Evolutionary conservation across 2,329 filamentous ascomycete species (phyloP).

Genomic region (Penicillium sp.): DNA sequence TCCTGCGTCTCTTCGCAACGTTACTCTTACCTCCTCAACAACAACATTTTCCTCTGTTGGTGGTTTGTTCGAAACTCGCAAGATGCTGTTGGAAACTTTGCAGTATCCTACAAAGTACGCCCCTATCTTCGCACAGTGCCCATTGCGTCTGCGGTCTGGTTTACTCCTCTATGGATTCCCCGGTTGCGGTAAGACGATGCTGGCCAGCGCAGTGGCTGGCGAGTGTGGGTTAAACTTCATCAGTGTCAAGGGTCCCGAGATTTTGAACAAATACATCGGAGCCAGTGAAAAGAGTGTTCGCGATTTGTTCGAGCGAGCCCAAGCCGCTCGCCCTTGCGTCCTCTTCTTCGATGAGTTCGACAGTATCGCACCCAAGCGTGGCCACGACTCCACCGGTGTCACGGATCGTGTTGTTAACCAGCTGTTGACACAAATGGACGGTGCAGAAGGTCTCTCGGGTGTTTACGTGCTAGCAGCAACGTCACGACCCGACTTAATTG

Average conservation of each 20-base stretch:
- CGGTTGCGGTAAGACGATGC: constrained; percentile 92
- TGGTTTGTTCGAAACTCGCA: constrained; percentile 79
- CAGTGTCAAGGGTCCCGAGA: constrained; percentile 95
- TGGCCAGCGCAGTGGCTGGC: constrained; percentile 94
- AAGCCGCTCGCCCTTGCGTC: constrained; percentile 85
- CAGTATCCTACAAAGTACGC: constrained; percentile 98
- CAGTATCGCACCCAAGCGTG: constrained; percentile 93
- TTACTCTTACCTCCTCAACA: constrained; percentile 87
- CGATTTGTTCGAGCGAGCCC: constrained; percentile 89
- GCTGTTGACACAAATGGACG: constrained; percentile 97
- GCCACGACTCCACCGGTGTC: constrained; percentile 96
- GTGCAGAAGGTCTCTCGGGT: constrained; percentile 88
- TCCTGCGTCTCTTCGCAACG: constrained; percentile 88
- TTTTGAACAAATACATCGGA: constrained; percentile 98
- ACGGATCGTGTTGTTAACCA: constrained; percentile 98
- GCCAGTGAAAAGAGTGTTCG: constrained; percentile 95
- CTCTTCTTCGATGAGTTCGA: constrained; percentile 99
- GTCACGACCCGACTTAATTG: constrained; percentile 88
- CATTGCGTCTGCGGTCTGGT: constrained; percentile 88
- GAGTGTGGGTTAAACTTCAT: constrained; percentile 99
- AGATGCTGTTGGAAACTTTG: constrained; percentile 89
- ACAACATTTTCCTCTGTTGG: constrained; percentile 93
- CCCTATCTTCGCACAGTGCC: constrained; percentile 94
- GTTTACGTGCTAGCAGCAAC: constrained; percentile 97
- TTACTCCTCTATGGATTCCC: constrained; percentile 92